Evolutionary conservation across 108 stramenopile species (phyloP), one percentile per base, ranked within the genome.

Genomic region (Chaetoceros tenuissimus): DNA sequence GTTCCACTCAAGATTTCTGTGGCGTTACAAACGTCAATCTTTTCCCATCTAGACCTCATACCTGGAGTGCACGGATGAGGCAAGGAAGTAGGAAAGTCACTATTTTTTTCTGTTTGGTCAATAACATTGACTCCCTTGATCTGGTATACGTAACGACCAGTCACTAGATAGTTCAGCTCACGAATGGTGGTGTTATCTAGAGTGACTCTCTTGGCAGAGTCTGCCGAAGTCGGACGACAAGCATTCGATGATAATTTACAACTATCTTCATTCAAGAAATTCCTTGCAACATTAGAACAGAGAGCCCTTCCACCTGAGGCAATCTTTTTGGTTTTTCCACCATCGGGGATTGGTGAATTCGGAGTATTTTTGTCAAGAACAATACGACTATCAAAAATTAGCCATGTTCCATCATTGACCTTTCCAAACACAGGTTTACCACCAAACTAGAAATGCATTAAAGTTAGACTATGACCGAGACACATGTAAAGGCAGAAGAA

Each of bases 201-300:
- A 1, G 29, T 25, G 24, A 74, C 57, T 40, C 13, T 13, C 5
- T 10, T 5, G 34, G 5, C 34, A 40, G 8, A 10, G 13, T 13
- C 13, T 40, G 34, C 34, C 5, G 13, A 10, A 10, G 34, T 13
- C 5, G 34, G 13, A 10, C 8, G 13, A 13, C 34, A 40, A 40
- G 34, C 34, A 40, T 40, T 40, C 13, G 34, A 40, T 10, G 34
- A 40, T 40, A 40, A 40, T 13, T 26, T 2, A 34, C 78, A 79
- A 2, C 59, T 59, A n/a, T 75, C 71, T 59, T 79, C 78, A 46
- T 79, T 79, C 54, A 69, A 28, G 28, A 75, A 63, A 16, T 46
- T 66, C 16, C 74, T 57, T 31, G 51, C 46, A 34, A 68, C 78
- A 55, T 75, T 75, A 18, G 78, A 49, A 52, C 78, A 79, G 34